These are phyloP conservation scores for Annona cherimola DNA, from an alignment of 164 flowering plant genomes.

Conservation along the genomic window DNA sequence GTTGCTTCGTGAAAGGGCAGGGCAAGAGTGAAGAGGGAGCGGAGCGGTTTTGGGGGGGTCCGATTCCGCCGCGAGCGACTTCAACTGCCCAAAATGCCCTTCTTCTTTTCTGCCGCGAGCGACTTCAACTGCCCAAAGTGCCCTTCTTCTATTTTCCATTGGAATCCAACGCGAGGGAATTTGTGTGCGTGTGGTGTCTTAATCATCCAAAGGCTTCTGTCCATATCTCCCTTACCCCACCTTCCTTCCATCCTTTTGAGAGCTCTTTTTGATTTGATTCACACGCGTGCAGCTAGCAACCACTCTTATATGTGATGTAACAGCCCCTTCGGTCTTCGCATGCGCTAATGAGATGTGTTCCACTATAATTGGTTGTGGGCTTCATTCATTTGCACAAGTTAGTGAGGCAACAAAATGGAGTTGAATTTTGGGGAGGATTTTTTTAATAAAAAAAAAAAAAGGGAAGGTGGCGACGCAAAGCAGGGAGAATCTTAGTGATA, in stretches of 20 bases:
- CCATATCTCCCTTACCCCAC: neutral
- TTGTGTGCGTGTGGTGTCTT: neutral
- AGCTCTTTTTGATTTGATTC: neutral
- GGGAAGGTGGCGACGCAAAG: neutral
- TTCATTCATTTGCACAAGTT: too few relatives aligned
- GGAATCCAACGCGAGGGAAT: neutral
- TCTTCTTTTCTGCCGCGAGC: too few relatives aligned
- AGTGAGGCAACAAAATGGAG: too few relatives aligned
- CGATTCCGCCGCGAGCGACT: too few relatives aligned
- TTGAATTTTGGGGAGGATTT: too few relatives aligned
- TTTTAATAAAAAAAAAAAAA: too few relatives aligned
- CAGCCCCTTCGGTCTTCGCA: neutral
- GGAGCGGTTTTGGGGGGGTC: too few relatives aligned
- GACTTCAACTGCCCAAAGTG: too few relatives aligned
- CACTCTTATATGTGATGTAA: neutral
- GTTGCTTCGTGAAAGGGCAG: too few relatives aligned
- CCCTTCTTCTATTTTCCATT: neutral
- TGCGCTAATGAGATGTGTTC: neutral
- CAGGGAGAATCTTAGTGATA: neutral
- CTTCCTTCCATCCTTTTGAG: neutral
- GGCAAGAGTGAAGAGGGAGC: too few relatives aligned
- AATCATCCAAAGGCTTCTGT: neutral
- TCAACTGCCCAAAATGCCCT: too few relatives aligned
- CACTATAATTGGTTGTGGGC: neutral
- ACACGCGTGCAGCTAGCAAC: neutral